A percentile compares a stretch with the other conserved stretches of the same genome.
These are phyloP conservation scores for Triangularia setosa DNA, from an alignment of 2,329 filamentous ascomycete species.

Conservation along the genomic window DNA sequence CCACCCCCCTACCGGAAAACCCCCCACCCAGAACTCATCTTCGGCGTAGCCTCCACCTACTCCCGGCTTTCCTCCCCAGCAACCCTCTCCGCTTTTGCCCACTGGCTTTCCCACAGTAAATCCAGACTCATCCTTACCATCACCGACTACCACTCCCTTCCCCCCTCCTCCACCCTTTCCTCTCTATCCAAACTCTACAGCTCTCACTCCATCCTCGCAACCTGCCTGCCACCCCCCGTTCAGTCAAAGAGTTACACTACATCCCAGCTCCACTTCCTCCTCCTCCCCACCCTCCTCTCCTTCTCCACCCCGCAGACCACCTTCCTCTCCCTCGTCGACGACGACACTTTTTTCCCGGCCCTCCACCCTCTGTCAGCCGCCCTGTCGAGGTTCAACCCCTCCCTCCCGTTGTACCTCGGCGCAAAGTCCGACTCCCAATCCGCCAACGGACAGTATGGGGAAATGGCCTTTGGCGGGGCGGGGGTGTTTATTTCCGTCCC, in stretches of 20 bases:
- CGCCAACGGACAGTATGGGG: slow-evolving; percentile 49
- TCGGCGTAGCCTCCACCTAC: slow-evolving; percentile 54
- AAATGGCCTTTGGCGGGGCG: slow-evolving; percentile 59
- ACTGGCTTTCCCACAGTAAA: slow-evolving; percentile 52
- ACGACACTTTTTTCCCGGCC: slow-evolving; percentile 61
- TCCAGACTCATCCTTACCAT: slow-evolving; percentile 50
- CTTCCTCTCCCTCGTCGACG: slow-evolving; percentile 58
- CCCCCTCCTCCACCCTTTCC: slow-evolving; percentile 19
- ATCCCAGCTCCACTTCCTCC: slow-evolving; percentile 55
- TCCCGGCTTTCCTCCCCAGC: slow-evolving; percentile 41
- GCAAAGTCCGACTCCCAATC: slow-evolving; percentile 54
- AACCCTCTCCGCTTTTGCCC: slow-evolving; percentile 49
- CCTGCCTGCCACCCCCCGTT: slow-evolving; percentile 6
- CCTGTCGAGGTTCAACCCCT: slow-evolving; percentile 46
- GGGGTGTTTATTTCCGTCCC: slow-evolving; percentile 56
- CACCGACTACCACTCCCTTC: slow-evolving; percentile 36
- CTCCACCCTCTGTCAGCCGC: slow-evolving; percentile 47
- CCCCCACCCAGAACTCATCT: slow-evolving; percentile 49
- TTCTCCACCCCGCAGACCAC: slow-evolving; percentile 41
- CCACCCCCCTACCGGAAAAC: slow-evolving; percentile 40
- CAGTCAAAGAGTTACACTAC: slow-evolving; percentile 29
- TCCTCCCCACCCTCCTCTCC: slow-evolving; percentile 47
- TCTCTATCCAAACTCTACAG: slow-evolving; percentile 33
- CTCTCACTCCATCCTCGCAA: slow-evolving; percentile 29
- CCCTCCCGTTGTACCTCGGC: slow-evolving; percentile 50